Evolutionary conservation across 345 rosid genomes (phyloP).

Genomic region (Corymbia maculata): DNA sequence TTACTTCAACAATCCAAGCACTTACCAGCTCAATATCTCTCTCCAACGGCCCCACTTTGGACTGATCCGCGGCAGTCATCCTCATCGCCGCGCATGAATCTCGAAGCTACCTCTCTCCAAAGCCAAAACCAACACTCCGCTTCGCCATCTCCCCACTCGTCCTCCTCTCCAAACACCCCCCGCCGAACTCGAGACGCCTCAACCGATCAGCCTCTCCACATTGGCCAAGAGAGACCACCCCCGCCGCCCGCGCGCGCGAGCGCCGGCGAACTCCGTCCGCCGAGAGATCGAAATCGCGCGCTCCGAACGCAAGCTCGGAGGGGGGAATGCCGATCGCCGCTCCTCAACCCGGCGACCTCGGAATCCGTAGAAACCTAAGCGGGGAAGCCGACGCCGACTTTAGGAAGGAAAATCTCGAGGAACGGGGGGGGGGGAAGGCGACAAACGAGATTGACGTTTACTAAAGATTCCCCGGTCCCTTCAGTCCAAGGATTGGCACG

Average conservation of each 20-base stretch:
- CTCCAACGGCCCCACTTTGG: constrained; percentile 25
- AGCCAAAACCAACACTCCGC: neutral
- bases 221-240: neutral
- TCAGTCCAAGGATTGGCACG: neutral
- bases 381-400: neutral
- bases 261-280: neutral
- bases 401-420: neutral
- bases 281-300: neutral
- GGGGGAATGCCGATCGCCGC: neutral
- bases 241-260: neutral
- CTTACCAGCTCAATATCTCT: constrained; percentile 56
- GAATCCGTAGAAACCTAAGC: neutral
- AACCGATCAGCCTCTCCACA: neutral
- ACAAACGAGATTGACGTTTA: neutral
- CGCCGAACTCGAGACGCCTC: neutral
- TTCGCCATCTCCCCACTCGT: neutral
- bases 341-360: neutral
- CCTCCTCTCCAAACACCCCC: neutral
- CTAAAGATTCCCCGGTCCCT: neutral
- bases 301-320: neutral
- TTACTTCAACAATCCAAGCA: neutral
- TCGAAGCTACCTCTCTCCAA: neutral
- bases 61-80: constrained; percentile 16
- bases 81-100: neutral
- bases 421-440: neutral